phyloP scores from a whole-genome alignment of 441 rosid species.

The Isatis lusitanica region DNA sequence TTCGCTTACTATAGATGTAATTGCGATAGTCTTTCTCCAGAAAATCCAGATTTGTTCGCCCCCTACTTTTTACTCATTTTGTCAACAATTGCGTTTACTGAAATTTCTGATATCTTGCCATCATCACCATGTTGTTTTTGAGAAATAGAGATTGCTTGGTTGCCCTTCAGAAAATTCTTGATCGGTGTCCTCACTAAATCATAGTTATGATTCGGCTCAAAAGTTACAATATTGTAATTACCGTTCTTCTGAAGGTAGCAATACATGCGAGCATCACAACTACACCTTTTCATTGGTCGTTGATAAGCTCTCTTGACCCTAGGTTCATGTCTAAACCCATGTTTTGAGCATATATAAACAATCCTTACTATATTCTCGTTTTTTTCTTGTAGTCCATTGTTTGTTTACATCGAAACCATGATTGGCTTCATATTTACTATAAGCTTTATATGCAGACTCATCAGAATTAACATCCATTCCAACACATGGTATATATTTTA shows the following conservation, averaged over 20 bases:
- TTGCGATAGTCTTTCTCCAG: background rate
- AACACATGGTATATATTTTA: background rate
- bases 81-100: background rate
- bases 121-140: background rate
- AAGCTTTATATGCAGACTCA: no score
- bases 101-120: background rate
- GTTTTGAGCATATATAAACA: no score
- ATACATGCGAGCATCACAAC: background rate
- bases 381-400: no score
- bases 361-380: no score
- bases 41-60: background rate
- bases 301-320: no score
- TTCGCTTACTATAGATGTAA: background rate
- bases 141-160: background rate
- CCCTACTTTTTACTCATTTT: no score
- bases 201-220: background rate
- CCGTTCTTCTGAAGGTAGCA: background rate
- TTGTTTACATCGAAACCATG: no score
- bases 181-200: background rate
- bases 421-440: no score
- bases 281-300: no score
- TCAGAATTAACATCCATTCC: background rate
- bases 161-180: background rate
- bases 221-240: background rate
- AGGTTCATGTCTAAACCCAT: no score